Base-by-base conservation (phyloP, 225 moss, liverwort and hornwort species). In the Bryoerythrophyllum caledonicum region DNA sequence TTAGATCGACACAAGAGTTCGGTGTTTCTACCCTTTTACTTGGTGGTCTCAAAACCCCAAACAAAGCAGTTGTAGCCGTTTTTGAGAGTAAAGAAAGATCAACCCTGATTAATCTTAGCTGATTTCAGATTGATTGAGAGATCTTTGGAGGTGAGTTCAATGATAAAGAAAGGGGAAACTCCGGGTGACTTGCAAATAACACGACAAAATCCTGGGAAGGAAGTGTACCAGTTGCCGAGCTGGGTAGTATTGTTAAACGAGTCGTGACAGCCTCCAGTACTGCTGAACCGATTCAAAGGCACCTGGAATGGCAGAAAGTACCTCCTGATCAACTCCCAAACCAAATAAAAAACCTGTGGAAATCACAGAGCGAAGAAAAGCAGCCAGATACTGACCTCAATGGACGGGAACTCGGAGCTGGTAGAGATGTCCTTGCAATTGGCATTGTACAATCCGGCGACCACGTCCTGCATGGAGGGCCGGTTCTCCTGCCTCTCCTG, bases 391-490 rank as follows among this genome's bases (percentile, higher is more conserved):
- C 32, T 10, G 10, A 87, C 82, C 71, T 87, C 82, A 40, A 15
- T 59, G 68, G 38, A 46, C 16, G 71, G 41, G n/a, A 83, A 35
- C 56, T 82, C 84, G 13, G 82, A 63, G 67, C 81, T 73, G 13
- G 41, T 11, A 16, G 84, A 24, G 40, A 10, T 75, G 15, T 82
- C 88, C 73, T 85, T 85, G 73, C 76, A 81, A 23, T 85, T 85
- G 70, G 85, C 83, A 24, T 81, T 88, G n/a, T 88, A 83, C 73
- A 88, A 71, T 10, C 68, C 74, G 15, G 82, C 80, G 12, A 87
- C 85, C 57, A 91, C 87, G 41, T 82, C 83, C 67, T 79, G 74
- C 88, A 88, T 88, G 77, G 74, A 62, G 38, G 85, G 87, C 14
- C 85, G 73, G 65, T 15, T 41, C 66, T 85, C 81, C 76, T 87